phyloP scores from a whole-genome alignment of 495 filamentous ascomycete genomes.

The Paragyromitra xinjiangensis region DNA sequence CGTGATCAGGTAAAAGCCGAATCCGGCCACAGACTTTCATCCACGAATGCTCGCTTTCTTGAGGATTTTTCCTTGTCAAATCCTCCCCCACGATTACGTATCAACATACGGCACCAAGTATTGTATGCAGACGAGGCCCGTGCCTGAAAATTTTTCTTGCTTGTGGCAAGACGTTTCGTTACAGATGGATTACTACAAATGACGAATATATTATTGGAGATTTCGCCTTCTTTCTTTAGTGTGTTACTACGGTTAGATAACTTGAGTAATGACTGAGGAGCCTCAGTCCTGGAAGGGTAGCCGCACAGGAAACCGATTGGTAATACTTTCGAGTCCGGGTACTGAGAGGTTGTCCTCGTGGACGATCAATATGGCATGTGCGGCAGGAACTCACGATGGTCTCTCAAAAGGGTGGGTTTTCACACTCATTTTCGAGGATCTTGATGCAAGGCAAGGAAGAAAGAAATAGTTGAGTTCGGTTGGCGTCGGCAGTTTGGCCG shows the following conservation, averaged over 20 bases:
- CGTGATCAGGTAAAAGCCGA: constrained; percentile 17
- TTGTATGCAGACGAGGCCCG: constrained; percentile 19
- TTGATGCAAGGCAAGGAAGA: constrained; percentile 23
- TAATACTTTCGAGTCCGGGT: constrained; percentile 27
- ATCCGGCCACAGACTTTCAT: constrained; percentile 29
- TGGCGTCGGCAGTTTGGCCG: constrained; percentile 38
- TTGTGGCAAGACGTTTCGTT: constrained; percentile 2
- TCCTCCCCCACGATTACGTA: constrained; percentile 44
- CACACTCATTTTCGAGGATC: constrained; percentile 5
- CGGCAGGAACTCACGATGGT: constrained; percentile 29
- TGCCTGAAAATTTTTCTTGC: constrained; percentile 37
- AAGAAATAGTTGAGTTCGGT: constrained; percentile 24
- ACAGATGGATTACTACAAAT: constrained; percentile 10
- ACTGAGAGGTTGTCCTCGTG: constrained; percentile 43
- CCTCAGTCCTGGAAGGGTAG: constrained; percentile 25
- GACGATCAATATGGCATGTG: constrained; percentile 40
- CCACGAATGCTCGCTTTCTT: constrained; percentile 19
- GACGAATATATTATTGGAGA: constrained; percentile 23
- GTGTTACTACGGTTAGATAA: constrained; percentile 6
- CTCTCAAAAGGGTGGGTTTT: constrained; percentile 8
- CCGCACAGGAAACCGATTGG: constrained; percentile 23
- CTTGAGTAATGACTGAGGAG: constrained; percentile 7
- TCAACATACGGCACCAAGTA: constrained; percentile 8
- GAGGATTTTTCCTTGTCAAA: constrained; percentile 39
- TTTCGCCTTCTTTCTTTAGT: constrained; percentile 25